Evolutionary conservation across 2,329 filamentous ascomycete species (phyloP).

Genomic region (Cytospora chrysosperma): DNA sequence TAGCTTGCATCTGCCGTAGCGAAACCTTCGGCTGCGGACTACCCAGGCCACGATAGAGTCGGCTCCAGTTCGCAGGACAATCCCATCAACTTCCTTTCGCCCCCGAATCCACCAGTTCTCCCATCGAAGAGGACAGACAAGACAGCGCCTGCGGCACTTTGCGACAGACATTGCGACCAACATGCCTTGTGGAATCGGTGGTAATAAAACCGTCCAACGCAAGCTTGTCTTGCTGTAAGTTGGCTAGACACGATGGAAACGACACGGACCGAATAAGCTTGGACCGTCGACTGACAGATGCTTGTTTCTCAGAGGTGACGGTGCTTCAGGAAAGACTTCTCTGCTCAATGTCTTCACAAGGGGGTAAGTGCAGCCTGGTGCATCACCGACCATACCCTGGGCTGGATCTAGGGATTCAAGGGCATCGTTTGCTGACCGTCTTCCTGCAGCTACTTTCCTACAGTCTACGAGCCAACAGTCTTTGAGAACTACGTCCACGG

Average conservation of each 20-base stretch:
- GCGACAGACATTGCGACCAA: not conserved
- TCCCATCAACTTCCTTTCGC: not conserved
- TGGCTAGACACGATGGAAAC: slow-evolving; percentile 18
- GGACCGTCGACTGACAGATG: slow-evolving; percentile 12
- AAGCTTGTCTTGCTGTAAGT: slow-evolving; percentile 92
- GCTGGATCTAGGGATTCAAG: not conserved
- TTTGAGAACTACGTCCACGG: slow-evolving; percentile 99
- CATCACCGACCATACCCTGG: not conserved
- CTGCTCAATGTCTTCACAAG: slow-evolving; percentile 97
- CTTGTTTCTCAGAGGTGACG: slow-evolving; percentile 68
- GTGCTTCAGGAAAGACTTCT: slow-evolving; percentile 96
- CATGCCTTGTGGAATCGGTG: slow-evolving; percentile 22
- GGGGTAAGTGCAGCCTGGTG: slow-evolving; percentile 62
- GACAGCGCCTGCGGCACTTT: not conserved
- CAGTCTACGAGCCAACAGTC: slow-evolving; percentile 96
- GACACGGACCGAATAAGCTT: not conserved
- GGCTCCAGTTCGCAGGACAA: not conserved
- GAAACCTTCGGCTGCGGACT: not conserved
- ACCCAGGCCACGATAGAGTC: slow-evolving; percentile 3
- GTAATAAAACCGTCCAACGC: slow-evolving; percentile 77
- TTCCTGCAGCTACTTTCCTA: slow-evolving; percentile 81
- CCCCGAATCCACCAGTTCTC: not conserved
- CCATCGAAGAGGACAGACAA: not conserved
- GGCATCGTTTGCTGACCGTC: not conserved
- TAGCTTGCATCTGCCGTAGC: not conserved